Evolutionary conservation across 75 land plant species (phyloP).

Genomic region (Sequoiadendron giganteum): DNA sequence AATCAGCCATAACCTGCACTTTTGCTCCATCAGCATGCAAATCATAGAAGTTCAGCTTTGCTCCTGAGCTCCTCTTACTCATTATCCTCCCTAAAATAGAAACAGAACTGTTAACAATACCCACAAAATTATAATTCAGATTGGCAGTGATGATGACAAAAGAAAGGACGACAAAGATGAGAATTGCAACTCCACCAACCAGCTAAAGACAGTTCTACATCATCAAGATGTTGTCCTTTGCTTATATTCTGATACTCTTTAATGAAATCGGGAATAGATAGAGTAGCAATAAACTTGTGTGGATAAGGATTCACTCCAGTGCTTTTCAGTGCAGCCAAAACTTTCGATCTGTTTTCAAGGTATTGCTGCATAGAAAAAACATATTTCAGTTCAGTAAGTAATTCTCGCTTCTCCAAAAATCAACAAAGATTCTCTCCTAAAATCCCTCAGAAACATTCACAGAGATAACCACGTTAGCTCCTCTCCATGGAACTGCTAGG

Average conservation of each 20-base stretch:
- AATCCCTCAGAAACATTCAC: too few relatives aligned
- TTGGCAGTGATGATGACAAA: neutral
- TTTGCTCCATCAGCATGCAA: slow-evolving; percentile 71
- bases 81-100: slow-evolving; percentile 65
- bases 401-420: too few relatives aligned
- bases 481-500: too few relatives aligned
- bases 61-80: slow-evolving; percentile 67
- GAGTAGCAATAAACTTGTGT: slow-evolving; percentile 61
- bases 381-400: neutral
- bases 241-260: slow-evolving; percentile 40
- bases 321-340: slow-evolving; percentile 44
- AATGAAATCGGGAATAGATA: slow-evolving; percentile 52
- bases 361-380: slow-evolving; percentile 64
- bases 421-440: too few relatives aligned
- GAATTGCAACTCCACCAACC: slow-evolving; percentile 35
- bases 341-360: slow-evolving; percentile 64
- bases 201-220: slow-evolving; percentile 50
- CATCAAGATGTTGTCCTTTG: slow-evolving; percentile 54
- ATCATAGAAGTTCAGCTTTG: slow-evolving; percentile 82
- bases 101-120: neutral
- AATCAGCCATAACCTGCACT: slow-evolving; percentile 86
- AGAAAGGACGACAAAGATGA: neutral
- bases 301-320: slow-evolving; percentile 74
- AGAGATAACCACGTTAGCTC: too few relatives aligned
- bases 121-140: neutral